Evolutionary conservation across 2,329 filamentous ascomycete species (phyloP).

Genomic region (Cordyceps javanica): DNA sequence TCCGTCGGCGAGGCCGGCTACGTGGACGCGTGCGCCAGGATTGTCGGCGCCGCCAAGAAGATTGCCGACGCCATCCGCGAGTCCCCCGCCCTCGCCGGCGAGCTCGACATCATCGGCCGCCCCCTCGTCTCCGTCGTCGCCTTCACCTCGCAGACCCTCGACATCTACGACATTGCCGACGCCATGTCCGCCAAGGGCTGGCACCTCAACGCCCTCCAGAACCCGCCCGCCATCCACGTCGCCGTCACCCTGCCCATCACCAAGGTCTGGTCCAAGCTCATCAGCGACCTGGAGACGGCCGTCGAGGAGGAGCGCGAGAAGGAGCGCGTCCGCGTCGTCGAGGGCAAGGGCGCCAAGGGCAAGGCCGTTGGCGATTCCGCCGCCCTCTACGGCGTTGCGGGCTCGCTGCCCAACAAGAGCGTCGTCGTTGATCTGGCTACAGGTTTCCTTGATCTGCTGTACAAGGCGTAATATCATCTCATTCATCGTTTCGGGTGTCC

Average conservation of each 20-base stretch:
- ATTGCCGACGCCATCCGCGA: slow-evolving; percentile 69
- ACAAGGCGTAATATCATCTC: slow-evolving; percentile 60
- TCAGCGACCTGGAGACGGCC: slow-evolving; percentile 63
- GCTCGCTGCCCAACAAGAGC: slow-evolving; percentile 90
- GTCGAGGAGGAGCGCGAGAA: slow-evolving; percentile 73
- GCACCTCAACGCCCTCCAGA: slow-evolving; percentile 93
- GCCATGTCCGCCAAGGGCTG: slow-evolving; percentile 78
- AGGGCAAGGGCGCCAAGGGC: slow-evolving; percentile 60
- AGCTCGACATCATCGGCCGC: slow-evolving; percentile 74
- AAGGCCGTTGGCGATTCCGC: slow-evolving; percentile 72
- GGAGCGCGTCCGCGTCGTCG: slow-evolving; percentile 63
- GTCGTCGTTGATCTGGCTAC: slow-evolving; percentile 85
- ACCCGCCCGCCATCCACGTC: slow-evolving; percentile 85
- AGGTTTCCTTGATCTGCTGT: slow-evolving; percentile 87
- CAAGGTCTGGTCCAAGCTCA: slow-evolving; percentile 71
- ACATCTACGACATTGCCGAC: slow-evolving; percentile 93
- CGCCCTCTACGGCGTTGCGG: slow-evolving; percentile 90
- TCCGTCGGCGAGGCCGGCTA: slow-evolving; percentile 82
- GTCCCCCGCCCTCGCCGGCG: slow-evolving; percentile 60
- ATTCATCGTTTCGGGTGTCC: neutral
- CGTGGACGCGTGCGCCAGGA: slow-evolving; percentile 76
- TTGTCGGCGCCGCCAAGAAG: slow-evolving; percentile 80
- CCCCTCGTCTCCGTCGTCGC: slow-evolving; percentile 88
- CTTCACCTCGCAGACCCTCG: slow-evolving; percentile 74
- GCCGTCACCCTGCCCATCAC: slow-evolving; percentile 86